phyloP scores from a whole-genome alignment of 768 basidiomycete genomes.

The Suillus subalutaceus region DNA sequence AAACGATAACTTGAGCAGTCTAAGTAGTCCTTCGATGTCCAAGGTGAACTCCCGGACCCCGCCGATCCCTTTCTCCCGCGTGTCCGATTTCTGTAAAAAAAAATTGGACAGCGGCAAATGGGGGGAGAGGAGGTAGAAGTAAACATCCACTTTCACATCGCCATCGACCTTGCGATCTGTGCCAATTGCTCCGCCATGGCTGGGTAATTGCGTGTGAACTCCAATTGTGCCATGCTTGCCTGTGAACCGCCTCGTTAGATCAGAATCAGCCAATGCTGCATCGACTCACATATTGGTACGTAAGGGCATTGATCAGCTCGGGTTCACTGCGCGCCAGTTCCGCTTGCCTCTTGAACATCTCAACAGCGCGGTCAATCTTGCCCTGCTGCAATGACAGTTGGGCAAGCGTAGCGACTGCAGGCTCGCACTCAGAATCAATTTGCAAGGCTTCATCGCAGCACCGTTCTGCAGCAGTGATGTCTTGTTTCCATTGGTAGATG shows the following conservation, averaged over 20 bases:
- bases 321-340: slow-evolving; percentile 89
- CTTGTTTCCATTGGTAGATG: slow-evolving; percentile 94
- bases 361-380: slow-evolving; percentile 82
- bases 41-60: background rate
- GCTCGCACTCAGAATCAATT: slow-evolving; percentile 93
- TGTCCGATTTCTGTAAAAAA: background rate
- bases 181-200: slow-evolving; percentile 74
- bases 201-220: slow-evolving; percentile 85
- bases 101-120: background rate
- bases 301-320: slow-evolving; percentile 79
- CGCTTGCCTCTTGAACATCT: slow-evolving; percentile 83
- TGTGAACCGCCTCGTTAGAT: slow-evolving; percentile 33
- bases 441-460: slow-evolving; percentile 87
- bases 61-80: background rate
- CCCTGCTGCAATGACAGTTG: slow-evolving; percentile 91
- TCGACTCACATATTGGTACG: slow-evolving; percentile 74
- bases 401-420: slow-evolving; percentile 93
- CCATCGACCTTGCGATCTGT: slow-evolving; percentile 46
- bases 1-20: slow-evolving; percentile 8
- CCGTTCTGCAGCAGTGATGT: slow-evolving; percentile 77
- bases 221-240: slow-evolving; percentile 81
- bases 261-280: background rate
- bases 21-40: slow-evolving; percentile 2
- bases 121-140: background rate
- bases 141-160: slow-evolving; percentile 22